A percentile compares a stretch with the other conserved stretches of the same genome.
Evolutionary conservation across 2,329 filamentous ascomycete genomes (phyloP).

Genomic region (Blastomyces gilchristii): DNA sequence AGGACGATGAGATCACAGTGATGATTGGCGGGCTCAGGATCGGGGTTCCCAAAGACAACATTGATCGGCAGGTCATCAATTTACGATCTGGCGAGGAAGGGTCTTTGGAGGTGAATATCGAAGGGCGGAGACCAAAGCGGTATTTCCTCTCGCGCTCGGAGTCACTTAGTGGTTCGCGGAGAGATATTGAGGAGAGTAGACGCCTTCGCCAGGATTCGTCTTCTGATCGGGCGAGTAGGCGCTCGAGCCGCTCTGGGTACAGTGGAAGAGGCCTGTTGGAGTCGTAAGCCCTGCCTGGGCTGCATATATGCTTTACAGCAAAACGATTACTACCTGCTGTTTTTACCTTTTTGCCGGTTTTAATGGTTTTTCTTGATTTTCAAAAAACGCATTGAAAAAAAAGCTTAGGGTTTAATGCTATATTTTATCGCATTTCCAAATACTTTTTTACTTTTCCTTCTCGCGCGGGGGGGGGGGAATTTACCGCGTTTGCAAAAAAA

Average conservation of each 20-base stretch:
- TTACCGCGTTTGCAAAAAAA: neutral
- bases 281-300: slow-evolving; percentile 4
- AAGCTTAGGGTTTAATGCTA: too few relatives aligned
- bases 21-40: slow-evolving; percentile 33
- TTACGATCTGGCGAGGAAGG: slow-evolving; percentile 31
- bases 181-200: slow-evolving; percentile 27
- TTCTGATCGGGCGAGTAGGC: slow-evolving; percentile 30
- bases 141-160: slow-evolving; percentile 30
- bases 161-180: slow-evolving; percentile 24
- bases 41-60: slow-evolving; percentile 28
- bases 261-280: slow-evolving; percentile 21
- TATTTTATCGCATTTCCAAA: too few relatives aligned
- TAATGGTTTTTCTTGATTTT: too few relatives aligned
- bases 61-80: slow-evolving; percentile 32
- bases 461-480: neutral
- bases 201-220: slow-evolving; percentile 27
- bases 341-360: too few relatives aligned
- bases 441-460: too few relatives aligned
- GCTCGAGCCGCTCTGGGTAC: slow-evolving; percentile 32
- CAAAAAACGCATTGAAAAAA: too few relatives aligned
- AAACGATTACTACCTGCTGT: too few relatives aligned
- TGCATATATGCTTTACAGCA: too few relatives aligned
- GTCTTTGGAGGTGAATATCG: slow-evolving; percentile 31
- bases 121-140: slow-evolving; percentile 24
- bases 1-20: slow-evolving; percentile 32